Evolutionary conservation across 768 basidiomycete genomes (phyloP), one percentile per base, ranked within the genome.

Genomic region (Termitomyces eurrhizus): DNA sequence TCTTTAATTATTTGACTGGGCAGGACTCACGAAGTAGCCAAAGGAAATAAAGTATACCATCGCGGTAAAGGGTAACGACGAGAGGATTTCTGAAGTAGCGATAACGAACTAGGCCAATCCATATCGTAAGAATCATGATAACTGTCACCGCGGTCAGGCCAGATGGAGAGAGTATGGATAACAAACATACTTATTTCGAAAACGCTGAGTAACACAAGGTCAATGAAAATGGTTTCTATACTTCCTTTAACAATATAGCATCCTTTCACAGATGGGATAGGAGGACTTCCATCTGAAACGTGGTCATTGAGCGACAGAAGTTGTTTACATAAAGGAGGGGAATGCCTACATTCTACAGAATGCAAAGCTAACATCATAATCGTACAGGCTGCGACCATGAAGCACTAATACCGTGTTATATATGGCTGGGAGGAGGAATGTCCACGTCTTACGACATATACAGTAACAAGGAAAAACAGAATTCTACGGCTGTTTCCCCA

Each of bases 401-500:
- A 56, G 2, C 24, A 39, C 60, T 62, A 56, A 37, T 14, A 18
- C 16, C 3, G 5, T 16, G 14, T 32, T 39, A 42, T 36, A 21
- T 14, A 56, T 50, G n/a, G 32, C n/a, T 4, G 44, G n/a, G 8
- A 44, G n/a, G n/a, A 45, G 45, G 4, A 9, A 24, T 24, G 39
- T 12, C 2, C 33, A 8, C 2, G 41, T 4, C 64, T 35, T 56
- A 64, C 64, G 0, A 45, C 32, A 29, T 59, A 62, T 35, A 62
- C 18, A 24, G 26, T 13, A 12, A 62, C 12, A 41, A 64, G 52
- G 39, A 37, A 52, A 18, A 59, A 26, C 5, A 64, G 58, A 8
- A 64, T 35, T 35, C 18, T 54, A 13, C 59, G 59, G 11, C 49
- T 62, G 46, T 62, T 61, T 7, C 59, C 63, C 61, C 63, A 62